These are phyloP conservation scores for Daldinia decipiens DNA, from an alignment of 495 filamentous ascomycete genomes.

Conservation along the genomic window DNA sequence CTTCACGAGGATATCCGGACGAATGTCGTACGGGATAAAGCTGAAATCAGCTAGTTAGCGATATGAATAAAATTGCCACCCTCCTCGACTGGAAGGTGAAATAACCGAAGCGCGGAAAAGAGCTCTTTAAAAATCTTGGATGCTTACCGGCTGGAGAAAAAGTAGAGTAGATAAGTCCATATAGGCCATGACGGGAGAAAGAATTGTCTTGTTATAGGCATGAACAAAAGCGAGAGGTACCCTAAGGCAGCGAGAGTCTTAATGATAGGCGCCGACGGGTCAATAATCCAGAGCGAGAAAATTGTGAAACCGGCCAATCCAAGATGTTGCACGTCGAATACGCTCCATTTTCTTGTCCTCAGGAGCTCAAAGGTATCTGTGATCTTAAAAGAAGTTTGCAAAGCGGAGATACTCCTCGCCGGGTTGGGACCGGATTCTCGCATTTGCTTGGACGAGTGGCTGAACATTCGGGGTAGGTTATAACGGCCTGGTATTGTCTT, in stretches of 20 bases:
- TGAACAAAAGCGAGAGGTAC: slow-evolving; percentile 74
- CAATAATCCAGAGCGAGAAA: slow-evolving; percentile 79
- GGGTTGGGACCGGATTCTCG: slow-evolving; percentile 25
- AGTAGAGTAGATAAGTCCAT: slow-evolving; percentile 84
- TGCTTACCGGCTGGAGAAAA: slow-evolving; percentile 89
- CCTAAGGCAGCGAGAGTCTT: slow-evolving; percentile 75
- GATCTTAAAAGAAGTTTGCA: slow-evolving; percentile 84
- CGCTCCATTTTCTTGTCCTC: slow-evolving; percentile 79
- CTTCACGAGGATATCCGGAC: slow-evolving; percentile 92
- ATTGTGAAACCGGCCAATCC: slow-evolving; percentile 75
- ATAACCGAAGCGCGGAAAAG: neutral
- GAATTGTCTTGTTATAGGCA: slow-evolving; percentile 92
- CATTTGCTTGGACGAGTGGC: slow-evolving; percentile 16
- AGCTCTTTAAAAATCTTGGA: neutral
- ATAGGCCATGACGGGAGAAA: slow-evolving; percentile 88
- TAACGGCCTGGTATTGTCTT: slow-evolving; percentile 39
- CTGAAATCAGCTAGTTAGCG: slow-evolving; percentile 51
- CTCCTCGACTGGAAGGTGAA: neutral
- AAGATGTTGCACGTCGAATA: slow-evolving; percentile 88
- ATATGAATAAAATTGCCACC: neutral
- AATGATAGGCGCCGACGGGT: slow-evolving; percentile 75
- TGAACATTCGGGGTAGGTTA: slow-evolving; percentile 37
- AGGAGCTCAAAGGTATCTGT: slow-evolving; percentile 76
- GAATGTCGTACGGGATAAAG: slow-evolving; percentile 85
- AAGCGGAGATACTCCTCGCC: slow-evolving; percentile 63